Evolutionary conservation across 106 monocot genomes (phyloP), one percentile per base, ranked within the genome.

Genomic region (Dendrobium chrysotoxum): DNA sequence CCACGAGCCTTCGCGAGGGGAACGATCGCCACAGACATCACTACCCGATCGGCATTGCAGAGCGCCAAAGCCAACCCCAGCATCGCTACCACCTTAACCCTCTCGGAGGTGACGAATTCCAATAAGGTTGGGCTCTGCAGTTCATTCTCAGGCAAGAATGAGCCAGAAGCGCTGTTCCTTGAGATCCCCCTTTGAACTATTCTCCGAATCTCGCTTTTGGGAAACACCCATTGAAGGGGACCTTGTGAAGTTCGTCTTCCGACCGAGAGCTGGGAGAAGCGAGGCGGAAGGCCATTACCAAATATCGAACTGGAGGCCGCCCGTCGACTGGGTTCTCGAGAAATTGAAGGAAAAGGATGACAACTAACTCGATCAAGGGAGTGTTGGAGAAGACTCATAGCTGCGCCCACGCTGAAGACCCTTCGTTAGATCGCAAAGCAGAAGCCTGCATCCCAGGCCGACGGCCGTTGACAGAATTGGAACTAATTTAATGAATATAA

Each of bases 1-100:
- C 91, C 92, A 54, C 86, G 84, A 47, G 88, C 84, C 65, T 84
- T 80, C 46, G 95, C 86, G 35, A 99, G 88, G 4, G 99, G 99
- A 28, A 99, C 95, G 35, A 95, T 91, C 20, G 95, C 95, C 13
- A 99, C 99, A 1, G 99, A 99, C 99, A 99, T 99, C 35, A 99
- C 95, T 35, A 99, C 99, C 28, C 99, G 61, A 77, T 99, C 99
- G 10, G 95, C 99, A 74, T 99, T 99, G 86, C 99, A 99, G 25
- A 99, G 90, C 16, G 92, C 87, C 75, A 99, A 79, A 17, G 92
- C 91, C 83, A 99, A 77, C 7, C 83, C 95, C n/a, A 99, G 84
- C 92, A 99, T 88, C 75, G 86, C 79, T 35, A 93, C 89, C 57
- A 99, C 99, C 85, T 99, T 99, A 21, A 95, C 86, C 88, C 99